Evolutionary conservation across 495 filamentous ascomycete genomes (phyloP), one percentile per base, ranked within the genome.

Genomic region (Daldinia decipiens): DNA sequence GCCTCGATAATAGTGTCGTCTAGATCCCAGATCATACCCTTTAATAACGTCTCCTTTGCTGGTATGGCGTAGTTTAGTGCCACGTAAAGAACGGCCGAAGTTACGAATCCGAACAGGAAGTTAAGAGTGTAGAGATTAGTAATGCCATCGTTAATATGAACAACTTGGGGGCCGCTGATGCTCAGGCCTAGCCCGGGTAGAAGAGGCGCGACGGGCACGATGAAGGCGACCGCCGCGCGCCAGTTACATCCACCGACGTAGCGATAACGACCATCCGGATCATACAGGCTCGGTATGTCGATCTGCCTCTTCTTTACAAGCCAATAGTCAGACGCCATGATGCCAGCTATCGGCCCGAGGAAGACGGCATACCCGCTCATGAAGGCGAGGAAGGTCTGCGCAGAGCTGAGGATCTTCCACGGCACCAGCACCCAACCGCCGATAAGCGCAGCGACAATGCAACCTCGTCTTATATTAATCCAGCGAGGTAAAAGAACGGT

Each of bases 281-380:
- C 70, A 69, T 90, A 90, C 3, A 90, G 77, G 11, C 81, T 82
- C 2, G 87, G 83, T 0, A 86, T 82, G 73, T 92, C 88, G 70
- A 90, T 88, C 47, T 85, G 82, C 34, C 82, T 74, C n/a, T 71
- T 74, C 68, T 92, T 88, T 15, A 92, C 76, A 56, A 90, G 73
- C 89, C 89, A 92, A 77, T 86, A 92, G 72, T 93, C 91, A 17
- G 84, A 82, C 0, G 86, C 79, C 79, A 93, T 87, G 63, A 92
- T 89, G 12, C 86, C 87, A 9, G 86, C 88, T 51, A 93, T 88
- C 0, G 91, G 90, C 0, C 85, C 90, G 3, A 92, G 82, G 79
- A 93, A 92, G 36, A 92, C 85, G 15, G 86, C 83, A 59, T 89
- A 89, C 1, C 86, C 87, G 19, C 84, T 82, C 81, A 91, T 85